These are phyloP conservation scores for Areca catechu DNA, from an alignment of 176 grass and related monocot species.

Conservation along the genomic window DNA sequence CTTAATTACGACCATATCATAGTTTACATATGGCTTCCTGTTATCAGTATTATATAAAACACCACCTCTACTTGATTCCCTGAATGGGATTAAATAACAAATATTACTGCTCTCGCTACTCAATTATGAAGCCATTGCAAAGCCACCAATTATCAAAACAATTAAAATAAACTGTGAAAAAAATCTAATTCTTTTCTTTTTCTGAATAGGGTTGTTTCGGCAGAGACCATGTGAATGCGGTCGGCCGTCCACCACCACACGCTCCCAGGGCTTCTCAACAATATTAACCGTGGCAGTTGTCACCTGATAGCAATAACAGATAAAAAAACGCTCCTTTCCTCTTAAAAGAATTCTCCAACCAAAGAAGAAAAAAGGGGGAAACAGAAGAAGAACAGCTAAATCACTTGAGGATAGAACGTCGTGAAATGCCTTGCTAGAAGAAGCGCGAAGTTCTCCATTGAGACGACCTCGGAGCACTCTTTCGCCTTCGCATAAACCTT, in stretches of 20 bases:
- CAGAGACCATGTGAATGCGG: constrained; percentile 63
- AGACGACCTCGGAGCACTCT: constrained; percentile 59
- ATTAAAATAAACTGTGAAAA: too few relatives aligned
- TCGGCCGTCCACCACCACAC: constrained; percentile 47
- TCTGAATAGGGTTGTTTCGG: too few relatives aligned
- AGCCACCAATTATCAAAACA: too few relatives aligned
- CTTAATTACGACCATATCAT: too few relatives aligned
- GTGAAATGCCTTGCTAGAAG: constrained; percentile 76
- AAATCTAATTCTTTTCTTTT: too few relatives aligned
- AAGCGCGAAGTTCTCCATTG: constrained; percentile 71
- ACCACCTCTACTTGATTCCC: too few relatives aligned
- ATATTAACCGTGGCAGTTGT: constrained; percentile 55
- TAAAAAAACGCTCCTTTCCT: neutral
- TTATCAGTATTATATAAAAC: too few relatives aligned
- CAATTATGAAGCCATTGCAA: too few relatives aligned
- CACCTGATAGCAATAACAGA: constrained; percentile 28
- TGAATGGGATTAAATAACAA: too few relatives aligned
- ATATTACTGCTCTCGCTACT: too few relatives aligned
- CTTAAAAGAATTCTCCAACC: neutral
- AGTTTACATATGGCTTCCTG: too few relatives aligned
- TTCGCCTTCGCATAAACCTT: constrained; percentile 96
- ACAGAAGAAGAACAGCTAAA: neutral
- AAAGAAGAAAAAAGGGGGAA: neutral
- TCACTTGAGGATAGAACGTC: constrained; percentile 56
- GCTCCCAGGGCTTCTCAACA: constrained; percentile 88